These are phyloP conservation scores for Cladophialophora carrionii DNA, from an alignment of 2,329 filamentous ascomycete species.

Conservation along the genomic window DNA sequence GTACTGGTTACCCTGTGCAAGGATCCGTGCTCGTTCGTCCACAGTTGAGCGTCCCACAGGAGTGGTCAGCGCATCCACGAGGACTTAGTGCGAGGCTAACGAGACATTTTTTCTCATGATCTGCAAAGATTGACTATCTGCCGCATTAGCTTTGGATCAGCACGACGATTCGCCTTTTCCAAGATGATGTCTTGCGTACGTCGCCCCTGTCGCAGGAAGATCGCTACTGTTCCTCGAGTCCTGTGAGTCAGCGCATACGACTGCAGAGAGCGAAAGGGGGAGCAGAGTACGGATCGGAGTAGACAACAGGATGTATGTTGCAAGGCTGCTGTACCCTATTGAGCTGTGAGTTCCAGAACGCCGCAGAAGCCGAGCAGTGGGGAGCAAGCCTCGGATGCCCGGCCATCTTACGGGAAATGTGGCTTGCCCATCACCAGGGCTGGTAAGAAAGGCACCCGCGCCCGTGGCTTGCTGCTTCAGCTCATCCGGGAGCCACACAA, in stretches of 20 bases:
- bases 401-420: conserved; percentile 14
- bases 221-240: neutral
- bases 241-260: neutral
- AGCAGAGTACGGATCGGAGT: neutral
- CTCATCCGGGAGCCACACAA: conserved; percentile 14
- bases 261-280: no score
- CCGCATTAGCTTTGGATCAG: neutral
- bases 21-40: neutral
- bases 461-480: conserved; percentile 13
- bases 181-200: neutral
- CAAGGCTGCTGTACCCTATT: neutral
- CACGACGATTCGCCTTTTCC: neutral
- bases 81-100: neutral
- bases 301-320: neutral
- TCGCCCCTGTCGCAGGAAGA: neutral
- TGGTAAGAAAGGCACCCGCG: neutral
- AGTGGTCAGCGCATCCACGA: neutral
- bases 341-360: conserved; percentile 22
- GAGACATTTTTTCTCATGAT: neutral
- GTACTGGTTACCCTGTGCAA: no score
- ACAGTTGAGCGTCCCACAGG: neutral
- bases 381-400: conserved; percentile 4
- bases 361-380: conserved; percentile 27
- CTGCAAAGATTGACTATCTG: neutral
- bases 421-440: conserved; percentile 22